Base-by-base conservation (phyloP, 202 grass and related monocot species). In the Panicum virgatum region DNA sequence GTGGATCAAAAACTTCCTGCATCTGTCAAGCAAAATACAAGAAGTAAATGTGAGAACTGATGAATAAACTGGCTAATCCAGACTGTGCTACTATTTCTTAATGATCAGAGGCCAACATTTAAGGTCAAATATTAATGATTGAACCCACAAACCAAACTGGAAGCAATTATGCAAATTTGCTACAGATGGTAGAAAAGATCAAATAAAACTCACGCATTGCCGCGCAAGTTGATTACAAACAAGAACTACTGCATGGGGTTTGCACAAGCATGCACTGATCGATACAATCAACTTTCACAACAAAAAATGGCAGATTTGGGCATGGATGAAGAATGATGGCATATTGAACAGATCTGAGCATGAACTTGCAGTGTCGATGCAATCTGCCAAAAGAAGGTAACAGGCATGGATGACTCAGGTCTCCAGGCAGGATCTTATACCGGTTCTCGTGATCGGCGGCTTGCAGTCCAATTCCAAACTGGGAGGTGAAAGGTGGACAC, bases 1-100 rank as follows among this genome's bases (percentile, higher is more conserved):
- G 78, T 16, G 52, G 65, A 70, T 70, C 66, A 81, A 44, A 69
- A 81, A 58, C 78, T 23, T 71, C 66, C 66, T 59, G 66, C 78
- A 81, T 70, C 64, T 71, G 65, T 70, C 25, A 70, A 59, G 51
- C 16, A 44, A 58, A 69, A 57, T 1, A 56, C 2, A 69, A 29
- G 34, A 69, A 42, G 22, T 57, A 69, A 30, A 64, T 23, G 16
- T 30, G 47, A 83, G 60, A 66, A 23, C 7, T 2, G 60, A 53
- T 20, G 66, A 36, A 66, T 63, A 75, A 83, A 54, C 56, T 80
- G 11, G 51, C 9, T 69, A 69, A 5, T 69, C 65, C 7, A 69
- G 38, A 12, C 1, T 67, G 51, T 25, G 61, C 7, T 53, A 47
- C 7, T 40, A 79, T 25, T 39, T 51, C 43, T 37, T 7, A 67